Evolutionary conservation across 257 asterid genomes (phyloP).

Genomic region (Lycium barbarum): DNA sequence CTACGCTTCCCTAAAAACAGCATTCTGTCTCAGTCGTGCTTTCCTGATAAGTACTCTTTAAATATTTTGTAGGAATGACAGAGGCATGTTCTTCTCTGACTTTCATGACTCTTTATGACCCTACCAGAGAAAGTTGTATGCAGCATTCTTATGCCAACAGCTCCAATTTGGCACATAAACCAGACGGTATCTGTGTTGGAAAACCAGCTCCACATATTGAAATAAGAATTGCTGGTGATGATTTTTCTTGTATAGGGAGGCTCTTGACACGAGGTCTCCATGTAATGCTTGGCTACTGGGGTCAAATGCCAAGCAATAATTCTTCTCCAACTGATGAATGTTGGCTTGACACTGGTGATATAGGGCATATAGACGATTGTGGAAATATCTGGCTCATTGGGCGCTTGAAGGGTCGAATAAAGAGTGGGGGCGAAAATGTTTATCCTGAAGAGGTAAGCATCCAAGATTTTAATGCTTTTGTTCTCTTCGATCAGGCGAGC

Average conservation of each 20-base stretch:
- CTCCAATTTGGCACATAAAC: constrained; percentile 34
- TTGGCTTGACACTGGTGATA: constrained; percentile 94
- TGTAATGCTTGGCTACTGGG: constrained; percentile 90
- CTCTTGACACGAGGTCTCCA: constrained; percentile 86
- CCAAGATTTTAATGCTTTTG: background rate
- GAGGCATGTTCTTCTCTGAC: constrained; percentile 95
- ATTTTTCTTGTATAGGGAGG: constrained; percentile 54
- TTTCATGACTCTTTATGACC: constrained; percentile 79
- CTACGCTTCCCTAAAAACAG: background rate
- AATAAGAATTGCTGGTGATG: constrained; percentile 50
- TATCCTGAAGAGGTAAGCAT: constrained; percentile 85
- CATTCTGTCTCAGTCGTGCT: background rate
- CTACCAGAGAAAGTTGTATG: constrained; percentile 39
- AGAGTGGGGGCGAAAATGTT: constrained; percentile 91
- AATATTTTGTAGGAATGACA: constrained; percentile 69
- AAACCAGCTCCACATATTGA: constrained; percentile 86
- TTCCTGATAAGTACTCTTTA: background rate
- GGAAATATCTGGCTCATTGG: constrained; percentile 94
- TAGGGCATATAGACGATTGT: constrained; percentile 65
- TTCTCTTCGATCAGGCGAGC: constrained; percentile 1
- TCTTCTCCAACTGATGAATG: constrained; percentile 41
- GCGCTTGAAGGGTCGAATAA: constrained; percentile 78
- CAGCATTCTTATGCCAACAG: constrained; percentile 36
- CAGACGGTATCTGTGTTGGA: constrained; percentile 72
- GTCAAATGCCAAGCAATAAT: constrained; percentile 47